These are phyloP conservation scores for Neofusicoccum sp. DNA, from an alignment of 2,329 filamentous ascomycete genomes.

Conservation along the genomic window DNA sequence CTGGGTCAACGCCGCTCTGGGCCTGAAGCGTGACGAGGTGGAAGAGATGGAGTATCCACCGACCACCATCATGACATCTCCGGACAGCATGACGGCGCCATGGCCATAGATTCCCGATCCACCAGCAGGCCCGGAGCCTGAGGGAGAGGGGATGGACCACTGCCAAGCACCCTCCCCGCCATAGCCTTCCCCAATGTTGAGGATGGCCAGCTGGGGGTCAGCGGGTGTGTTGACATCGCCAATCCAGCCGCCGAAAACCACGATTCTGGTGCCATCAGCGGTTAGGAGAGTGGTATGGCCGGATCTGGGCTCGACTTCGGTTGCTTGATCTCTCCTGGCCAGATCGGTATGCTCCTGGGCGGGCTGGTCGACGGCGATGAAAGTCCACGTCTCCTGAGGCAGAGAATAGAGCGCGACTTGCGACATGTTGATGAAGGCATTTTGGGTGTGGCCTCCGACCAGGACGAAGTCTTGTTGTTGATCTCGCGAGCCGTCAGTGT, in stretches of 20 bases:
- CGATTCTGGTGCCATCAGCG: constrained; percentile 71
- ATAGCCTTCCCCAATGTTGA: constrained; percentile 73
- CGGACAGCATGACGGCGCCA: constrained; percentile 60
- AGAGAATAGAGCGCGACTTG: constrained; percentile 83
- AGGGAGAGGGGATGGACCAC: constrained; percentile 63
- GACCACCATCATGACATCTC: constrained; percentile 59
- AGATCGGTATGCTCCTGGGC: constrained; percentile 55
- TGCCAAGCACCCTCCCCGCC: constrained; percentile 62
- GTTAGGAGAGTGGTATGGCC: constrained; percentile 84
- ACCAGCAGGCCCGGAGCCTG: constrained; percentile 41
- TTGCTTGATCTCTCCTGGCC: constrained; percentile 45
- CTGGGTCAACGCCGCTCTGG: constrained; percentile 35
- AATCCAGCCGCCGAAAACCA: constrained; percentile 90
- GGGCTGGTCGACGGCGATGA: constrained; percentile 62
- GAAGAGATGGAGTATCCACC: constrained; percentile 57
- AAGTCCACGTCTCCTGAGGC: constrained; percentile 84
- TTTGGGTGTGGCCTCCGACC: constrained; percentile 78
- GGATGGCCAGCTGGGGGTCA: constrained; percentile 73
- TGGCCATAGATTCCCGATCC: constrained; percentile 60
- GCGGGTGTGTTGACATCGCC: constrained; percentile 75
- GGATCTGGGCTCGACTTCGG: constrained; percentile 71
- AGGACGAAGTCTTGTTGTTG: constrained; percentile 78
- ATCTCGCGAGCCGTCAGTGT: constrained; percentile 59
- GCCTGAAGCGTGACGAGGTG: constrained; percentile 32
- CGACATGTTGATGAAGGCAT: constrained; percentile 92